A percentile compares a stretch with the other conserved stretches of the same genome.
Evolutionary conservation across 306 rosid species (phyloP).

Genomic region (Neltuma alba): DNA sequence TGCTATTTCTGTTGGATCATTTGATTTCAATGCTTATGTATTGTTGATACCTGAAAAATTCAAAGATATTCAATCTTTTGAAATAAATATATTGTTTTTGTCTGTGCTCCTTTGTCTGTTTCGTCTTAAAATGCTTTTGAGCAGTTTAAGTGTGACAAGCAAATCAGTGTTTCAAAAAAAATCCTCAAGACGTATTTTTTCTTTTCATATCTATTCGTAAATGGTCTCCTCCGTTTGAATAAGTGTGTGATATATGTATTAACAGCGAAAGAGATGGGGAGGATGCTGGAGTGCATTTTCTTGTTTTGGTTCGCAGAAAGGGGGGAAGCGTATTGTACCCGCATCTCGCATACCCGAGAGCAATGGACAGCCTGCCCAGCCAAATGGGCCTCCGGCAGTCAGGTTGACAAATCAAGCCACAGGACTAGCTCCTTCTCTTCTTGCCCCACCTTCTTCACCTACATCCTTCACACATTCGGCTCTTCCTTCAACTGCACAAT

Average conservation of each 20-base stretch:
- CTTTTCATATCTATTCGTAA: conserved; percentile 29
- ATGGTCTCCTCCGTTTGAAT: conserved; percentile 28
- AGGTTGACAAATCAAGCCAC: conserved; percentile 80
- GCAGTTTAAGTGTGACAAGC: not conserved
- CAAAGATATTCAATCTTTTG: not conserved
- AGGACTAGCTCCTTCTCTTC: conserved; percentile 79
- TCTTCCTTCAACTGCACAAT: conserved; percentile 91
- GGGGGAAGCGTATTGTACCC: conserved; percentile 95
- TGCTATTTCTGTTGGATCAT: not conserved
- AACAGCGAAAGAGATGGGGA: conserved; percentile 98
- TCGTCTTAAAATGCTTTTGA: conserved; percentile 15
- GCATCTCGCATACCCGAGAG: conserved; percentile 83
- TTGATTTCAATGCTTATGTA: not conserved
- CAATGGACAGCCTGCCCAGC: conserved; percentile 68
- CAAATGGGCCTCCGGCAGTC: conserved; percentile 77
- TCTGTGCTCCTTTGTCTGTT: not conserved
- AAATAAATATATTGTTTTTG: not conserved
- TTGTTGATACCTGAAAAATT: not conserved
- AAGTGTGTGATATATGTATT: conserved; percentile 36
- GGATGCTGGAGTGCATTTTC: conserved; percentile 94
- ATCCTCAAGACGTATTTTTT: conserved; percentile 17
- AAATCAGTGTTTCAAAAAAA: not conserved
- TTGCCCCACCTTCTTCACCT: conserved; percentile 98
- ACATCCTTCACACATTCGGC: conserved; percentile 95
- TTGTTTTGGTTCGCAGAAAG: conserved; percentile 88